These are phyloP conservation scores for Chamaecyparis obtusa DNA, from an alignment of 75 land plant genomes.

Conservation along the genomic window DNA sequence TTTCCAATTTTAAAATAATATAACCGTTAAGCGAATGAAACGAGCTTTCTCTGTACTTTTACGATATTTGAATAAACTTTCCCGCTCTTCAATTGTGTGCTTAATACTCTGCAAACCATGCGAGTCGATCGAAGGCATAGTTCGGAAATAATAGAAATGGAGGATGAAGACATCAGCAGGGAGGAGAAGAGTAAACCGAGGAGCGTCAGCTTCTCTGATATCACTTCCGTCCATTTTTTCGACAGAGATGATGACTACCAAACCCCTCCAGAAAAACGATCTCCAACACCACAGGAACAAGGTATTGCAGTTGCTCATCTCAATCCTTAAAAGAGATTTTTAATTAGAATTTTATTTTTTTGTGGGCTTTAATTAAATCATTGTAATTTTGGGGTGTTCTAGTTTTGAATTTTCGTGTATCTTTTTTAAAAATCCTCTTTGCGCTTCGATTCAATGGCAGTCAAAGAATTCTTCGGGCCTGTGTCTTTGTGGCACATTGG, in stretches of 20 bases:
- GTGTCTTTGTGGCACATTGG: neutral
- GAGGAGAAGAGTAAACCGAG: conserved; percentile 27
- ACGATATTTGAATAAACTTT: neutral
- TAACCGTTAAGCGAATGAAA: too few relatives aligned
- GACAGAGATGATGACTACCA: conserved; percentile 42
- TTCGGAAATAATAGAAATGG: conserved; percentile 14
- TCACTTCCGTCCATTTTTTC: conserved; percentile 58
- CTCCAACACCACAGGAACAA: neutral
- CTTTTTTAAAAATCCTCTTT: neutral
- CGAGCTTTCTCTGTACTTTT: neutral
- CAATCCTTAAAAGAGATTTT: neutral
- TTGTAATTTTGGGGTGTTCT: neutral
- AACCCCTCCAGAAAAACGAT: conserved; percentile 20
- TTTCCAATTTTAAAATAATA: too few relatives aligned
- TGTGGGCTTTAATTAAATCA: too few relatives aligned
- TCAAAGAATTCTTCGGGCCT: neutral
- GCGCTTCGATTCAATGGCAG: neutral
- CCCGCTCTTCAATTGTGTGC: neutral
- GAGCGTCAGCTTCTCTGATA: conserved; percentile 73
- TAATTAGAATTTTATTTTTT: too few relatives aligned
- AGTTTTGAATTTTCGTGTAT: neutral
- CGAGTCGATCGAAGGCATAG: neutral
- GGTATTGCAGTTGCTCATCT: neutral
- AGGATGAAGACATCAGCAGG: conserved; percentile 37
- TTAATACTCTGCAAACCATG: neutral